These are phyloP conservation scores for Penicillium mononematosum DNA, from an alignment of 495 filamentous ascomycete genomes.

Conservation along the genomic window DNA sequence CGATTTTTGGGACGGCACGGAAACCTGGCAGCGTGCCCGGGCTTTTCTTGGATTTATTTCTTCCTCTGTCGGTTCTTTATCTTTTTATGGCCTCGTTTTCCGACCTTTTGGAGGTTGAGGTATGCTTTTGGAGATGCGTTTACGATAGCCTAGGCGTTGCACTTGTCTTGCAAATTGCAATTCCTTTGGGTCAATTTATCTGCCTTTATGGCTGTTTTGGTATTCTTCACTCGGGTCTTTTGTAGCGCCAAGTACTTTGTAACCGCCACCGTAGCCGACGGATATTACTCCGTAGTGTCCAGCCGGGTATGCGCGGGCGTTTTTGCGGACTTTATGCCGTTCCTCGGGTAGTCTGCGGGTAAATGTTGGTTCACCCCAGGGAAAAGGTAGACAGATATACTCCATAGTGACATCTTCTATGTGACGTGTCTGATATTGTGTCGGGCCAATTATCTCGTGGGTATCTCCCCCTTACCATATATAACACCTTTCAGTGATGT, in stretches of 20 bases:
- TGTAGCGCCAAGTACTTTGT: not conserved
- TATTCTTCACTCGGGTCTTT: not conserved
- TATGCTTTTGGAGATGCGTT: not conserved
- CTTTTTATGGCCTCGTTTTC: not conserved
- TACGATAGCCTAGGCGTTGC: slow-evolving; percentile 1
- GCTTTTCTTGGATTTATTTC: not conserved
- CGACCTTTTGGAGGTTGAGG: not conserved
- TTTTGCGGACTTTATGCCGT: too few relatives aligned
- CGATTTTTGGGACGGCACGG: not conserved
- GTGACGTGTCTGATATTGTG: too few relatives aligned
- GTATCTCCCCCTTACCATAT: not conserved
- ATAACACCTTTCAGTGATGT: not conserved
- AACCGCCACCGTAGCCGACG: too few relatives aligned
- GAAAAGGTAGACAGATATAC: too few relatives aligned
- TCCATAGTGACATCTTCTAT: too few relatives aligned
- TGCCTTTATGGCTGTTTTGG: not conserved
- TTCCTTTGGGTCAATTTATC: not conserved
- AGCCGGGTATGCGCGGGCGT: too few relatives aligned
- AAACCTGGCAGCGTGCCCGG: slow-evolving; percentile 3
- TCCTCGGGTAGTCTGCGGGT: too few relatives aligned
- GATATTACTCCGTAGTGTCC: too few relatives aligned
- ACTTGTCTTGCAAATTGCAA: not conserved
- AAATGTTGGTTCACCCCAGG: too few relatives aligned
- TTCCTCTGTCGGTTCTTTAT: not conserved
- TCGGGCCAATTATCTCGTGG: too few relatives aligned